A percentile compares a stretch with the other conserved stretches of the same genome.
Evolutionary conservation across 2,329 filamentous ascomycete genomes (phyloP).

Genomic region (Penicillium sp.): DNA sequence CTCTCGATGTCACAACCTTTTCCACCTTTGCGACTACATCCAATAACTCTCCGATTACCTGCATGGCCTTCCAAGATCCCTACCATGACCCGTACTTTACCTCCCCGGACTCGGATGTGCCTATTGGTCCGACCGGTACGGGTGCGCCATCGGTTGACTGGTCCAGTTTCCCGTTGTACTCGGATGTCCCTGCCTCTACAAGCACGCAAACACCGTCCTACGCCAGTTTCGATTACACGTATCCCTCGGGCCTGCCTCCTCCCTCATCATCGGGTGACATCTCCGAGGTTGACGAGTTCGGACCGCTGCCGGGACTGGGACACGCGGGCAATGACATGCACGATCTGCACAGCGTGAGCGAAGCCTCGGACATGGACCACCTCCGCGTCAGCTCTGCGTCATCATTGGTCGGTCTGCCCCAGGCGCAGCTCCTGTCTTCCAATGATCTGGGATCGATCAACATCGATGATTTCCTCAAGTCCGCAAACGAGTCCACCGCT

Average conservation of each 20-base stretch:
- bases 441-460: constrained; percentile 50
- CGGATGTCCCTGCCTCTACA: constrained; percentile 44
- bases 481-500: constrained; percentile 48
- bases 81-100: constrained; percentile 51
- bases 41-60: constrained; percentile 41
- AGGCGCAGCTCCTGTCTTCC: constrained; percentile 49
- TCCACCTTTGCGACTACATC: constrained; percentile 44
- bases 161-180: constrained; percentile 54
- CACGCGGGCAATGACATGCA: constrained; percentile 41
- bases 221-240: constrained; percentile 53
- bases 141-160: constrained; percentile 55
- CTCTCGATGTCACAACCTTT: constrained; percentile 48
- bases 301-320: constrained; percentile 40
- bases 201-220: constrained; percentile 55
- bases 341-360: constrained; percentile 50
- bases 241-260: constrained; percentile 47
- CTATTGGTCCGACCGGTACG: constrained; percentile 47
- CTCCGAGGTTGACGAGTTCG: constrained; percentile 56
- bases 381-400: constrained; percentile 52
- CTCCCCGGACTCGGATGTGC: constrained; percentile 51
- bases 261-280: constrained; percentile 57
- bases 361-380: constrained; percentile 49
- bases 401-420: constrained; percentile 50
- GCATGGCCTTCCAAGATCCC: constrained; percentile 46
- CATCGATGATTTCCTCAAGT: constrained; percentile 53